Base-by-base conservation (phyloP, 139 green algal species). In the Mesostigma viride region DNA sequence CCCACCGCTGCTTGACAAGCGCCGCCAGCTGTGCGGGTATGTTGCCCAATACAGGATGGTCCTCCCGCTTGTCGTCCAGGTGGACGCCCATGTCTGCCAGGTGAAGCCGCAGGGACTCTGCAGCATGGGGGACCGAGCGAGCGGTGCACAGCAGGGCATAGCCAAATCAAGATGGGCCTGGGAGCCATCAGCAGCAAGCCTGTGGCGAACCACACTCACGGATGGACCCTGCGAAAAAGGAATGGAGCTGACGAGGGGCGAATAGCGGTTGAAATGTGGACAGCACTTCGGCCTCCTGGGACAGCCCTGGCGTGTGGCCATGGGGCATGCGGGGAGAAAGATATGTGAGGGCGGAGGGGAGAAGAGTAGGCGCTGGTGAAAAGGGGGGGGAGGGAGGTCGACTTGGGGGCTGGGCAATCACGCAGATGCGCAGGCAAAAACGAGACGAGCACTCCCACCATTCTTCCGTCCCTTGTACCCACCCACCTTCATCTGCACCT, bases 21-120 rank as follows among this genome's bases (percentile, higher is more conserved):
- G 20, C 5, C 20, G 72, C 61, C 3, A 73, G 62, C 22, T 32
- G 14, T 4, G 64, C n/a, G 4, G 2, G 22, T n/a, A 73, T 30
- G 47, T 70, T 73, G 57, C 67, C 67, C 24, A 73, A 72, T 4
- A 60, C 46, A 8, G 67, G 67, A 60, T 73, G 67, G 26, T 22
- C 22, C 4, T 70, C 58, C n/a, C n/a, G n/a, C n/a, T n/a, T n/a
- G 22, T 70, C 57, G 11, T 73, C 36, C n/a, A 33, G 24, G 8
- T n/a, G 3, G 3, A 73, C 36, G 26, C 67, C 67, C 31, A 73
- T n/a, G 32, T 20, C 31, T 3, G 60, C n/a, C 2, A 73, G 59
- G n/a, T 60, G 14, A 22, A 31, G 58, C 60, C 14, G 40, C 11
- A 51, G 40, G 40, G 40, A 8, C 40, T 8, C 40, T 51, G 40